Conservation (phyloP, 208 protist species). For the Borovskyia barvae region DNA sequence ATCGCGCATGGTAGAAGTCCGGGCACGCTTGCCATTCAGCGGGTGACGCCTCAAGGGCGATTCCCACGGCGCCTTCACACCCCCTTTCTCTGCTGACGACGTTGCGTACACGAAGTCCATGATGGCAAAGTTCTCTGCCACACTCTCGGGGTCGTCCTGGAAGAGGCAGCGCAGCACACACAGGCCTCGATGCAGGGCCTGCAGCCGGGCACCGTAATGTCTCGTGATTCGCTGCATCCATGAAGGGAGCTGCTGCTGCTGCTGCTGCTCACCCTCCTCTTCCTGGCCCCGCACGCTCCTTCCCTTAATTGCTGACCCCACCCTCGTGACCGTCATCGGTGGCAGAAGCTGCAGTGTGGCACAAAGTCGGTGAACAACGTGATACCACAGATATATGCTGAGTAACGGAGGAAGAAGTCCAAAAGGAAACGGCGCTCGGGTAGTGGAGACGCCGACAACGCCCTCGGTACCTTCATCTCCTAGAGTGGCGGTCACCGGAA, state of each 20-base stretch:
- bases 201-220: background rate
- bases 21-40: no score
- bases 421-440: slow-evolving; percentile 15
- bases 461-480: background rate
- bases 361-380: slow-evolving; percentile 16
- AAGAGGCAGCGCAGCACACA: slow-evolving; percentile 24
- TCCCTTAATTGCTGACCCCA: no score
- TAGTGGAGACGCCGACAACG: background rate
- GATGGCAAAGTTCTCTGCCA: slow-evolving; percentile 22
- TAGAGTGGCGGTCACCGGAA: background rate
- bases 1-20: no score
- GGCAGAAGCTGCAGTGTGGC: slow-evolving; percentile 12
- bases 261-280: background rate
- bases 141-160: slow-evolving; percentile 2
- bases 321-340: background rate
- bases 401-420: slow-evolving; percentile 15
- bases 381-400: slow-evolving; percentile 29
- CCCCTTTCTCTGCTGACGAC: no score
- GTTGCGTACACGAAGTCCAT: slow-evolving; percentile 19
- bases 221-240: slow-evolving; percentile 5
- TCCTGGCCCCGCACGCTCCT: no score
- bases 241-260: background rate
- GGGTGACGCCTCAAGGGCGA: no score
- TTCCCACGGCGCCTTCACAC: no score
- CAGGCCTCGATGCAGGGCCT: slow-evolving; percentile 13